Conservation (phyloP, 345 rosid species). For the Bretschneidera sinensis region DNA sequence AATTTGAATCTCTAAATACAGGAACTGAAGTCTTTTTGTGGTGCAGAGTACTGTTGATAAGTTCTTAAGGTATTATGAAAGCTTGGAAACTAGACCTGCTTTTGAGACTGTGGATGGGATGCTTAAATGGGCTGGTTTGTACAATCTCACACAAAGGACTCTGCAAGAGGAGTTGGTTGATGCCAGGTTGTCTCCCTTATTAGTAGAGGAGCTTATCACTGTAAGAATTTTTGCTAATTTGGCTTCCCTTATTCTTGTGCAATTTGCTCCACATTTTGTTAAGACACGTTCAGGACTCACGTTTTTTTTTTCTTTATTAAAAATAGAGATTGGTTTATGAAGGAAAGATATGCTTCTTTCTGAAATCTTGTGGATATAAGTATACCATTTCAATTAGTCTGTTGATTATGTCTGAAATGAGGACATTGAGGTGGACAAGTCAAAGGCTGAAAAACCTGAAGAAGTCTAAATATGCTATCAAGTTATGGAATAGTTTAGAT, state of each 20-base stretch:
- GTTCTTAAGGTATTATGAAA: slow-evolving; percentile 76
- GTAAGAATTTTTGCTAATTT: slow-evolving; percentile 35
- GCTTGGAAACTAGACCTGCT: slow-evolving; percentile 55
- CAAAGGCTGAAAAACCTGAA: not conserved
- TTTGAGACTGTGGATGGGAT: slow-evolving; percentile 79
- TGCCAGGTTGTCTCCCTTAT: slow-evolving; percentile 43
- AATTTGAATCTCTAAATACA: not conserved
- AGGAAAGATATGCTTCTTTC: no score
- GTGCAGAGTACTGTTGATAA: slow-evolving; percentile 51
- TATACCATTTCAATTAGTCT: no score
- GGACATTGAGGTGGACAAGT: not conserved
- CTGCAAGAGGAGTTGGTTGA: slow-evolving; percentile 52
- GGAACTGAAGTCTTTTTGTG: not conserved
- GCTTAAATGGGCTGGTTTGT: slow-evolving; percentile 87
- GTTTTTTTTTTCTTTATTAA: no score
- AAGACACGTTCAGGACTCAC: no score
- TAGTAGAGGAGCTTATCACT: slow-evolving; percentile 67
- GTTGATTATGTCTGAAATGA: not conserved
- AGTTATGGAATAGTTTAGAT: no score
- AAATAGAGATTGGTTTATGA: not conserved
- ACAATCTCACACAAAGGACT: slow-evolving; percentile 57
- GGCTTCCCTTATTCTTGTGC: not conserved
- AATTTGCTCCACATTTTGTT: not conserved
- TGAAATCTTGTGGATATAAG: not conserved
- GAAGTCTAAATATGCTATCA: not conserved